Evolutionary conservation across 2,329 filamentous ascomycete genomes (phyloP), one percentile per base, ranked within the genome.

Genomic region (Colletotrichum tamarilloi): DNA sequence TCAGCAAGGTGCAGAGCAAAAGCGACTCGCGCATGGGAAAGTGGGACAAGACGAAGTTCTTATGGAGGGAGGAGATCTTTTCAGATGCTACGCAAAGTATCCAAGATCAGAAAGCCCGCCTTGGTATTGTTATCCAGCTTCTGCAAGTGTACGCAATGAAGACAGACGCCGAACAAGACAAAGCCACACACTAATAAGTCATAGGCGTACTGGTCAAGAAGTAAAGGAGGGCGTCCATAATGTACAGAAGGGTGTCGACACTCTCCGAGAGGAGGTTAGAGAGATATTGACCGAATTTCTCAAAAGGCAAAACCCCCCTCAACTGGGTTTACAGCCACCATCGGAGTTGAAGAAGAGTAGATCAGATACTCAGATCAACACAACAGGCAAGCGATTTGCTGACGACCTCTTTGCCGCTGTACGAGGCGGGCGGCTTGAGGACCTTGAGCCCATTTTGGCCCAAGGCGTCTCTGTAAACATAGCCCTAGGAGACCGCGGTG

Each of bases 31-130:
- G 46, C n/a, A 60, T 62, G 55, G 65, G 65, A 8, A 67, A 52
- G 65, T 67, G 65, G 65, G 65, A 67, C n/a, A 67, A 62, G 65
- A 35, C 65, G 7, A 67, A 67, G 24, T 67, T 67, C 46, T 2
- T 67, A 26, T 67, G 65, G 65, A 67, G 35, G 5, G 53, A 70
- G 16, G 66, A 69, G 11, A 35, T 16, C 1, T 72, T 72, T 2
- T 16, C 62, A 22, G 68, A 72, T 26, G n/a, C 42, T 26, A 6
- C 46, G n/a, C 30, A 72, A 28, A 63, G 24, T 26, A 35, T 72
- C 49, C 56, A 52, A 2, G 52, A 26, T 12, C 65, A 72, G 38
- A 69, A 58, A 26, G 11, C 32, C 19, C 62, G 62, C 46, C 56
- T 69, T 12, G 9, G 32, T 11, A 38, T 53, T 22, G 30, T 68